Base-by-base conservation (phyloP, 2,329 filamentous ascomycete species). In the Trichoderma sp. region DNA sequence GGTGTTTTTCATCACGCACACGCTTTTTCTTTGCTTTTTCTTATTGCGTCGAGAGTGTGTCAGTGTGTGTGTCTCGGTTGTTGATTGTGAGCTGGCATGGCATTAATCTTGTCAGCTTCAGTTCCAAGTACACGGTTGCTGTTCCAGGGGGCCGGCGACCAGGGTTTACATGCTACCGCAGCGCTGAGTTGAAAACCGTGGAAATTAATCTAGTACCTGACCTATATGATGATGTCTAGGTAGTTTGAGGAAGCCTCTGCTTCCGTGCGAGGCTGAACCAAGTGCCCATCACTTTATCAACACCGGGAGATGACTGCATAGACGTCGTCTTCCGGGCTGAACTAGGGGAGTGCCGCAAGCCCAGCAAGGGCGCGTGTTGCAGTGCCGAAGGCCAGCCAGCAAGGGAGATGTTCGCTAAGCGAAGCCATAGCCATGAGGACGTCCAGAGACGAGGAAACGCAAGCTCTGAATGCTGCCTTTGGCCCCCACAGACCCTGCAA, bases 301-400 rank as follows among this genome's bases (percentile, higher is more conserved):
- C 38, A 16, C 59, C 59, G 21, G 68, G 56, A 53, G 45, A 53
- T 35, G 59, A 59, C 56, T 50, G 68, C 68, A 50, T 35, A 14
- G 50, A 62, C 67, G 67, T 71, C 21, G 67, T 31, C 67, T 72
- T 33, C 59, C 56, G 38, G 68, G 68, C 59, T 63, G 59, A 63
- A 33, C 68, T 63, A 64, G 29, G 68, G 68, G 38, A 72, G 68
- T 72, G 68, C 68, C 68, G 56, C 68, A 71, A 62, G 68, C 68
- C 68, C 68, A 62, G 16, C 68, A 7, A 50, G 68, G 68, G 56
- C 68, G 68, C 68, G 38, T 64, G 59, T 38, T 68, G 68, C 56
- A 72, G 56, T 72, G 68, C 59, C 68, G 68, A 21, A 35, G 24
- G 38, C 59, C 35, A 41, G 24, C 56, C 56, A 35, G 68, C 35